Evolutionary conservation across 2,329 filamentous ascomycete genomes (phyloP).

Genomic region (Ciborinia camelliae): DNA sequence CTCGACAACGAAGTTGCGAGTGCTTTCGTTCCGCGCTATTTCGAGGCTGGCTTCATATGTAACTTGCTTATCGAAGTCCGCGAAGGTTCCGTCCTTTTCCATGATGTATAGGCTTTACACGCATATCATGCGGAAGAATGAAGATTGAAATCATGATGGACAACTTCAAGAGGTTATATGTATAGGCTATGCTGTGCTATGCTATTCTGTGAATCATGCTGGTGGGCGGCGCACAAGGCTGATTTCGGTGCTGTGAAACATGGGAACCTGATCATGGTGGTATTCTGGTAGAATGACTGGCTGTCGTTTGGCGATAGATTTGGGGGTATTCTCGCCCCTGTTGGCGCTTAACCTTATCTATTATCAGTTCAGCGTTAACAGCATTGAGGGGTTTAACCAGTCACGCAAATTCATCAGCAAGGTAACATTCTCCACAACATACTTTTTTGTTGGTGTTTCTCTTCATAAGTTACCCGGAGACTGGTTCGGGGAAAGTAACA

Average conservation of each 20-base stretch:
- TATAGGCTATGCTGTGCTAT: conserved; percentile 3
- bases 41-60: conserved; percentile 46
- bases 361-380: not conserved
- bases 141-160: conserved; percentile 13
- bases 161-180: conserved; percentile 2
- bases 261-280: not conserved
- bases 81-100: conserved; percentile 26
- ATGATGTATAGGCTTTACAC: conserved; percentile 19
- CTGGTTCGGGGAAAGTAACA: not conserved
- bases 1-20: conserved; percentile 62
- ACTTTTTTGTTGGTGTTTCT: not conserved
- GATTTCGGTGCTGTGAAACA: conserved; percentile 15
- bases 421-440: not conserved
- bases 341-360: conserved; percentile 18
- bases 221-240: conserved; percentile 16
- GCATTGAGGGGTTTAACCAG: not conserved
- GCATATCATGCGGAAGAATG: not conserved
- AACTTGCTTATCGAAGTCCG: conserved; percentile 50
- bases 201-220: not conserved
- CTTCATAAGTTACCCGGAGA: conserved; percentile 1
- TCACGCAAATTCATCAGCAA: conserved; percentile 14
- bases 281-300: conserved; percentile 16
- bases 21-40: conserved; percentile 42
- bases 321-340: conserved; percentile 5
- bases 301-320: conserved; percentile 5